Evolutionary conservation across 2,329 filamentous ascomycete genomes (phyloP), one percentile per base, ranked within the genome.

Genomic region (Fusarium continuum): DNA sequence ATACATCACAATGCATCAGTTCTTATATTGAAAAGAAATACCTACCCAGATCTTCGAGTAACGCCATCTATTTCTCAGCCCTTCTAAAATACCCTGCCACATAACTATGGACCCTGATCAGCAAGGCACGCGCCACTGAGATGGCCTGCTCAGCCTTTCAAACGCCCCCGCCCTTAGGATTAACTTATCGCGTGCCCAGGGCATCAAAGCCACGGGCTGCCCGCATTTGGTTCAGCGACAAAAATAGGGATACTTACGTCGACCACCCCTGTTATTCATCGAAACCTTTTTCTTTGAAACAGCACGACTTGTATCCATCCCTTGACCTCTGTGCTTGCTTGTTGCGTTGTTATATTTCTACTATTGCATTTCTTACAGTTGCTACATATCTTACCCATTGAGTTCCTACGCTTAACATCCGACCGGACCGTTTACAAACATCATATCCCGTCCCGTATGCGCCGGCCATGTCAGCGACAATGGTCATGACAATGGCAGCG

Each of bases 401-500:
- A 14, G 17, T 16, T 16, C 13, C 19, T 8, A 34, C 8, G 7
- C 17, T 14, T 22, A n/a, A 16, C 32, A 20, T 32, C 26, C 20
- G 31, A 16, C 9, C n/a, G 19, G 22, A 17, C 23, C 16, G 34
- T 40, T 59, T 32, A 55, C 55, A 45, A 32, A 22, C 23, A 32
- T 26, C 28, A 34, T 22, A 48, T 59, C 31, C 25, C 47, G 26
- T 59, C 31, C 25, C 47, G 26, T 40, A 55, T 49, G 54, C 50
- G 39, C 49, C 50, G 41, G 55, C 48, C 55, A 70, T 71, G 64
- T 64, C 67, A 41, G 55, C 68, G 57, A 73, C 74, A 60, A 73
- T 75, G 71, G 71, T 76, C 66, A 63, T 76, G 61, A 76, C 77
- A 51, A 74, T 75, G 74, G 70, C 74, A 53, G 61, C 71, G 43